Percentiles rank a stretch among this genome's conserved stretches.
Conservation (phyloP, 768 basidiomycete genomes). For the Russula sp. region DNA sequence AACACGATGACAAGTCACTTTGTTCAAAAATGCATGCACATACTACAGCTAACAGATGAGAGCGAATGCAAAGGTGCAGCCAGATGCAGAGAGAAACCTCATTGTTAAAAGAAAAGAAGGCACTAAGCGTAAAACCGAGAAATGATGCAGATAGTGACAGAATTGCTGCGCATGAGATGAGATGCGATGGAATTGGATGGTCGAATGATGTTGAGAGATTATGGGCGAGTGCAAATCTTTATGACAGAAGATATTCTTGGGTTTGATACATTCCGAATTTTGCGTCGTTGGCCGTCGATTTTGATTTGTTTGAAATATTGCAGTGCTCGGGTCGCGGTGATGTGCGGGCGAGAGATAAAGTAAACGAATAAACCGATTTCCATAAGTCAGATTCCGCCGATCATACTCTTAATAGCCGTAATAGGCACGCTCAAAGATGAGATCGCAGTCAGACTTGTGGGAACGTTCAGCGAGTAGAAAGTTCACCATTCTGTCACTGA, state of each 20-base stretch:
- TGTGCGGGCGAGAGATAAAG: conserved; percentile 18
- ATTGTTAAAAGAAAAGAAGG: conserved; percentile 8
- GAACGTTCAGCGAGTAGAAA: conserved; percentile 13
- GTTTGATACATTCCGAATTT: conserved; percentile 27
- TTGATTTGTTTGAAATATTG: conserved; percentile 26
- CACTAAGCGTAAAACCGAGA: conserved; percentile 25
- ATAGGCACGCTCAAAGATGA: conserved; percentile 52
- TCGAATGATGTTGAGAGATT: conserved; percentile 24
- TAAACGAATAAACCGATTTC: conserved; percentile 27
- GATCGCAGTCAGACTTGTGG: conserved; percentile 23
- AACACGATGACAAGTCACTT: conserved; percentile 16
- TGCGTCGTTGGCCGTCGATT: conserved; percentile 13
- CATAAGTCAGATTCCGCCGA: conserved; percentile 16
- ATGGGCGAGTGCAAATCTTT: conserved; percentile 19
- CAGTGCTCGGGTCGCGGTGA: conserved; percentile 21
- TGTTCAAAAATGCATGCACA: conserved; percentile 2
- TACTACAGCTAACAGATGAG: conserved; percentile 16
- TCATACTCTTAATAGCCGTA: conserved; percentile 42
- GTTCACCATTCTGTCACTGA: conserved; percentile 56
- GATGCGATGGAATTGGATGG: conserved; percentile 23
- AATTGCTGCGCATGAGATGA: conserved; percentile 27
- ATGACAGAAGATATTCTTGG: conserved; percentile 24
- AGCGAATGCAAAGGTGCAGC: conserved; percentile 19
- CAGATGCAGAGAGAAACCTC: conserved; percentile 16
- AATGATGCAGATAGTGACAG: conserved; percentile 28